These are phyloP conservation scores for Cnidoscolus chayamansa DNA, from an alignment of 441 rosid species.

Conservation along the genomic window DNA sequence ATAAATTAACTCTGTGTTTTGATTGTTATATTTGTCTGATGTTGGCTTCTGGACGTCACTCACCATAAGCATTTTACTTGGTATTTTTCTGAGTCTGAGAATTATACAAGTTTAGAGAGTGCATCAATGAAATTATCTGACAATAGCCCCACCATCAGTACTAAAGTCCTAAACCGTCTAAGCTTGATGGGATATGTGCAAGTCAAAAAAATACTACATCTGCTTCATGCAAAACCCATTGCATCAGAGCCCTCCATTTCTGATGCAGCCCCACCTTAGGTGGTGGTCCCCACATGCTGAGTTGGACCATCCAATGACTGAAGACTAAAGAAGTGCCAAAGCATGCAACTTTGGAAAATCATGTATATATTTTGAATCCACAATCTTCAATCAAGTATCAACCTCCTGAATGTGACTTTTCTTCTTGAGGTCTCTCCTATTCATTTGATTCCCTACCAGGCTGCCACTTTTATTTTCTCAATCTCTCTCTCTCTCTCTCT, in stretches of 20 bases:
- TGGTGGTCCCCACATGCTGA: slow-evolving; percentile 20
- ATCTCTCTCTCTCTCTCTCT: slow-evolving; percentile 1
- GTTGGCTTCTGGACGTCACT: slow-evolving; percentile 10
- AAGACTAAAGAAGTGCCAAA: not conserved
- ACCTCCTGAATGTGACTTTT: slow-evolving; percentile 43
- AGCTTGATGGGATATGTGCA: slow-evolving; percentile 21
- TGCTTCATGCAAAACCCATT: not conserved
- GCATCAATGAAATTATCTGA: slow-evolving; percentile 23
- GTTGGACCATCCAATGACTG: slow-evolving; percentile 21
- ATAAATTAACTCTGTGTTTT: not conserved
- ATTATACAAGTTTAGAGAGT: slow-evolving; percentile 7
- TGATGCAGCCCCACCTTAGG: not conserved
- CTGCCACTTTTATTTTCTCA: slow-evolving; percentile 39
- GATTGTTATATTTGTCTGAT: slow-evolving; percentile 15
- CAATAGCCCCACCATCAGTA: slow-evolving; percentile 22
- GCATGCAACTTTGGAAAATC: not conserved
- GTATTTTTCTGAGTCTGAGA: not conserved
- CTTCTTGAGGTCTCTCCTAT: slow-evolving; percentile 33
- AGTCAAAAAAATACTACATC: slow-evolving; percentile 9
- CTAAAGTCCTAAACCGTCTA: slow-evolving; percentile 18
- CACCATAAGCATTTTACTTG: not conserved
- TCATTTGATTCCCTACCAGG: slow-evolving; percentile 36
- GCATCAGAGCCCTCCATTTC: slow-evolving; percentile 30
- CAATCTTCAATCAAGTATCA: slow-evolving; percentile 24
- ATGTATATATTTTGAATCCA: slow-evolving; percentile 16